Evolutionary conservation across 331 rosid genomes (phyloP).

Genomic region (Dryas integrifolia): DNA sequence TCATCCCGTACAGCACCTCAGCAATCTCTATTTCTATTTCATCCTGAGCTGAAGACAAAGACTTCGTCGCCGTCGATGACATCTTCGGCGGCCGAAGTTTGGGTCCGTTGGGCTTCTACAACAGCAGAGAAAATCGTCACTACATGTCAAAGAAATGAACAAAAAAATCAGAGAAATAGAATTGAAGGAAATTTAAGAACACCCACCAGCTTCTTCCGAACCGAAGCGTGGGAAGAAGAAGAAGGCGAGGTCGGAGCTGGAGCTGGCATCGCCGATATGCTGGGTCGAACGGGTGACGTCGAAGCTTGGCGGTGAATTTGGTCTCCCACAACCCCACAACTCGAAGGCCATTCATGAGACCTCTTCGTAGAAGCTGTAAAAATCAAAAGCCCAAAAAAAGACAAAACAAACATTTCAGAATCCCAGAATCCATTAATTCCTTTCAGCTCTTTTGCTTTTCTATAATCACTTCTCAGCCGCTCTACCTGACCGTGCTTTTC

Average conservation of each 20-base stretch:
- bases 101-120: conserved; percentile 73
- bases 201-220: conserved; percentile 86
- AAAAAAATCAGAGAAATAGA: not conserved
- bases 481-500: conserved; percentile 93
- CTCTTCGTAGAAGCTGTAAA: conserved; percentile 76
- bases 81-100: conserved; percentile 74
- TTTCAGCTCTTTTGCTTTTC: not conserved
- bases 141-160: conserved; percentile 9
- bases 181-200: conserved; percentile 17
- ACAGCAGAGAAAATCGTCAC: conserved; percentile 32
- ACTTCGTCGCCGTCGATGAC: conserved; percentile 46
- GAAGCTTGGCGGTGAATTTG: conserved; percentile 67
- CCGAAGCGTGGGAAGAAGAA: conserved; percentile 72
- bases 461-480: conserved; percentile 7
- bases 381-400: not conserved
- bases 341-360: conserved; percentile 74
- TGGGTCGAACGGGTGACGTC: conserved; percentile 67
- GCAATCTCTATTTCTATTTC: conserved; percentile 98
- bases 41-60: conserved; percentile 63
- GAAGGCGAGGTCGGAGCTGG: conserved; percentile 65
- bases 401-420: conserved; percentile 10
- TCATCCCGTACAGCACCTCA: conserved; percentile 86
- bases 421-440: conserved; percentile 2
- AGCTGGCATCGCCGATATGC: conserved; percentile 31
- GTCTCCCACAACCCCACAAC: conserved; percentile 54